phyloP scores from a whole-genome alignment of 805 yeast genomes.

The Lachancea sp. region DNA sequence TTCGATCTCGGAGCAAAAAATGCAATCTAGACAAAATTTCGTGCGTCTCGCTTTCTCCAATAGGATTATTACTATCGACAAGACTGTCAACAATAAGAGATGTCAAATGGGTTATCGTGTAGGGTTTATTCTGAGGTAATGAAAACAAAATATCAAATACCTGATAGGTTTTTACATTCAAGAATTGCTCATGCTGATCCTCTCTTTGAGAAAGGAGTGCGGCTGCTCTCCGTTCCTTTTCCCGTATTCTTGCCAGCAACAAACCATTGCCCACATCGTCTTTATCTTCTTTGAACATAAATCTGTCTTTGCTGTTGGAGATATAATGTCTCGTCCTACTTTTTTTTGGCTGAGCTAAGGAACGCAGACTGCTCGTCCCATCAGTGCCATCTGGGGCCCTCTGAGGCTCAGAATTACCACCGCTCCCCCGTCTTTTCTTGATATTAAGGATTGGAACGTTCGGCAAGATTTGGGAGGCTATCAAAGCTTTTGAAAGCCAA shows the following conservation, averaged over 20 bases:
- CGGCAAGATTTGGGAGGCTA: slow-evolving; percentile 10
- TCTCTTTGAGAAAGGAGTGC: slow-evolving; percentile 25
- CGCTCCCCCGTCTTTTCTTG: slow-evolving; percentile 23
- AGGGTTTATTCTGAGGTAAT: slow-evolving; percentile 22
- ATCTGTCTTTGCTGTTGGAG: slow-evolving; percentile 19
- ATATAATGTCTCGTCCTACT: slow-evolving; percentile 12
- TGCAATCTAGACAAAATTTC: slow-evolving; percentile 23
- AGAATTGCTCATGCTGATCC: slow-evolving; percentile 23
- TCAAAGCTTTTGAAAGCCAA: slow-evolving; percentile 15
- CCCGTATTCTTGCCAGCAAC: slow-evolving; percentile 25
- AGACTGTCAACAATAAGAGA: slow-evolving; percentile 28
- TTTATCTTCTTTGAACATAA: slow-evolving; percentile 8
- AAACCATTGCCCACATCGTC: slow-evolving; percentile 20
- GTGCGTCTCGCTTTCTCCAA: slow-evolving; percentile 25
- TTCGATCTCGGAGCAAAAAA: slow-evolving; percentile 12
- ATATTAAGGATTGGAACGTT: slow-evolving; percentile 23
- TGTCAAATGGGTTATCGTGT: slow-evolving; percentile 25
- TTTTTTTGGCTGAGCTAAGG: slow-evolving; percentile 1
- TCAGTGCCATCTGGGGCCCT: not conserved
- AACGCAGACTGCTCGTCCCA: not conserved
- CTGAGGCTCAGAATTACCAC: slow-evolving; percentile 6
- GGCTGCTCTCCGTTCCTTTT: slow-evolving; percentile 25
- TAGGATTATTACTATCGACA: slow-evolving; percentile 31
- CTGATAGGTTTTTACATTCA: slow-evolving; percentile 27
- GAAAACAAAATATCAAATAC: slow-evolving; percentile 25